These are phyloP conservation scores for Metschnikowia koreensis DNA, from an alignment of 805 yeast species.

Conservation along the genomic window DNA sequence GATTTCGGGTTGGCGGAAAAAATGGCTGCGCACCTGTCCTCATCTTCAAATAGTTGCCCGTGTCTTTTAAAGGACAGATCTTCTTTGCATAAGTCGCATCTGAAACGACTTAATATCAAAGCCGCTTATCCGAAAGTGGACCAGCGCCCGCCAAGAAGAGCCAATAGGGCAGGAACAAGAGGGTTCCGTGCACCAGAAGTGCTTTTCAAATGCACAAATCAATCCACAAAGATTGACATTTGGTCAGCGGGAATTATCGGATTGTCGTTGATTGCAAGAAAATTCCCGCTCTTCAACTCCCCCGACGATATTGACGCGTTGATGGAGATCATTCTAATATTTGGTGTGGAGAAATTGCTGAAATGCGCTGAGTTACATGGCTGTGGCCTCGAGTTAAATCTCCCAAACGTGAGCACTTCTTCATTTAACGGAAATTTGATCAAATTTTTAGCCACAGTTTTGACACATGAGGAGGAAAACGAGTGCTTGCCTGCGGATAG, in stretches of 20 bases:
- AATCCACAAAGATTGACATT: conserved; percentile 75
- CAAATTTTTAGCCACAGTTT: conserved; percentile 28
- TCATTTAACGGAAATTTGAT: conserved; percentile 32
- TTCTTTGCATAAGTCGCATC: conserved; percentile 16
- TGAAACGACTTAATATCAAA: conserved; percentile 31
- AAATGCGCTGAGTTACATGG: conserved; percentile 86
- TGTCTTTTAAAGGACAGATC: conserved; percentile 46
- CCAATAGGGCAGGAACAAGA: conserved; percentile 95
- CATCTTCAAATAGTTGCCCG: conserved; percentile 48
- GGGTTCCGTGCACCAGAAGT: conserved; percentile 97
- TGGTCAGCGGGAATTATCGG: conserved; percentile 94
- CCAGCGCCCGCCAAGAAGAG: conserved; percentile 82
- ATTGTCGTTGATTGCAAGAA: conserved; percentile 68
- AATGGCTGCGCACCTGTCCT: conserved; percentile 14
- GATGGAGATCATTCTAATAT: conserved; percentile 76
- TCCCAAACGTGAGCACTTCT: conserved; percentile 18
- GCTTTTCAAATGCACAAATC: conserved; percentile 79
- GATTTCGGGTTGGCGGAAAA: conserved; percentile 92
- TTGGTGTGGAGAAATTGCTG: conserved; percentile 71
- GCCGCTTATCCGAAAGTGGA: conserved; percentile 82
- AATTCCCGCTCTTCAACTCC: conserved; percentile 93
- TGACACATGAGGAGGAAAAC: conserved; percentile 46
- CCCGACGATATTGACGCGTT: conserved; percentile 91
- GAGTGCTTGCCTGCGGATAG: conserved; percentile 69
- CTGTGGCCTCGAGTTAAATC: conserved; percentile 64